phyloP scores from a whole-genome alignment of 2,329 filamentous ascomycete genomes.

The Tolypocladium paradoxum region DNA sequence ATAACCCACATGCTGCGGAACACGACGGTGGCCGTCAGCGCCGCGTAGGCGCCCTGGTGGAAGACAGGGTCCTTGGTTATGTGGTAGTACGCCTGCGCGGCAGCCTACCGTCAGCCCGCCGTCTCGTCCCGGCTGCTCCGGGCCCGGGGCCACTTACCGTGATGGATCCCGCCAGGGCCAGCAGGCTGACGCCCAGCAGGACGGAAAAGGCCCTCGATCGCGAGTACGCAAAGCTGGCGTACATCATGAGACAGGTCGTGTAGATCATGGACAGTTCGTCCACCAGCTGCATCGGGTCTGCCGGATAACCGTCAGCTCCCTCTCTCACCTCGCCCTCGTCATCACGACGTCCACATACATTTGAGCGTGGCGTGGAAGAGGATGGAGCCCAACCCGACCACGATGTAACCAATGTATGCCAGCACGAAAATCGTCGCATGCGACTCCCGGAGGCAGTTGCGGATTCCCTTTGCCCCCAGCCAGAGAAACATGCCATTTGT shows the following conservation, averaged over 20 bases:
- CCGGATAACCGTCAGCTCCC: not conserved
- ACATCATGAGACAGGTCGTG: constrained; percentile 44
- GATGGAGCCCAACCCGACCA: constrained; percentile 44
- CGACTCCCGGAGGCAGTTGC: constrained; percentile 58
- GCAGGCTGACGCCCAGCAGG: constrained; percentile 45
- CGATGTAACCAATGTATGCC: constrained; percentile 40
- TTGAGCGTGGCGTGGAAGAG: constrained; percentile 47
- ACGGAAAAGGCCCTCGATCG: constrained; percentile 38
- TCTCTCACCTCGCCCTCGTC: not conserved
- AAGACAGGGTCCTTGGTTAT: constrained; percentile 73
- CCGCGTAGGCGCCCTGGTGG: constrained; percentile 69
- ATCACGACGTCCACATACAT: constrained; percentile 26
- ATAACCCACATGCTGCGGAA: constrained; percentile 68
- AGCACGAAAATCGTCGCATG: constrained; percentile 71
- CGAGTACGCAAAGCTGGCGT: constrained; percentile 63
- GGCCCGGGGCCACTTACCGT: constrained; percentile 43
- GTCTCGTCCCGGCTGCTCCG: not conserved
- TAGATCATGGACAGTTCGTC: constrained; percentile 52
- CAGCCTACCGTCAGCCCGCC: not conserved
- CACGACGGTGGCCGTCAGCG: constrained; percentile 60
- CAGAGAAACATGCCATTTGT: constrained; percentile 78
- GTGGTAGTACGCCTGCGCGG: constrained; percentile 48
- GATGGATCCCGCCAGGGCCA: constrained; percentile 53
- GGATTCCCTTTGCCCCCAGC: constrained; percentile 64
- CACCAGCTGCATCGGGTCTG: constrained; percentile 49